Conservation (phyloP, 1,284 basidiomycete species). For the Inonotus hispidus region DNA sequence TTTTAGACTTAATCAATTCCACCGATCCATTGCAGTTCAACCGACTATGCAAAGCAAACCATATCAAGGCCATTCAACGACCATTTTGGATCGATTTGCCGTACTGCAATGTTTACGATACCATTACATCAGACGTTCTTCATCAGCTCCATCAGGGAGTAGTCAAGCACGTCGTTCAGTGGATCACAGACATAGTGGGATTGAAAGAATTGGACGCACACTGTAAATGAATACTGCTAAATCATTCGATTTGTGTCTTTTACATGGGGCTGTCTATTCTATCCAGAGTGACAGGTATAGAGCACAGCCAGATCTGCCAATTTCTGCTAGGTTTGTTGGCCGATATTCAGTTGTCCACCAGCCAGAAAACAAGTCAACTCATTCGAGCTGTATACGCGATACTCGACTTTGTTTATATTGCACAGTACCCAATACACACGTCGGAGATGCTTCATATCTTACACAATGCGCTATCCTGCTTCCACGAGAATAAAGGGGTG, state of each 20-base stretch:
- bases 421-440: slow-evolving; percentile 24
- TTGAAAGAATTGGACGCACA: slow-evolving; percentile 23
- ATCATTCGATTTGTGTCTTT: slow-evolving; percentile 24
- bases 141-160: slow-evolving; percentile 31
- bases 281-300: slow-evolving; percentile 22
- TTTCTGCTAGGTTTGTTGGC: slow-evolving; percentile 23
- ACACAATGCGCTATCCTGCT: slow-evolving; percentile 20
- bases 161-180: slow-evolving; percentile 26
- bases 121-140: slow-evolving; percentile 28
- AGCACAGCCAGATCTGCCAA: slow-evolving; percentile 24
- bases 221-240: slow-evolving; percentile 19
- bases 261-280: slow-evolving; percentile 24
- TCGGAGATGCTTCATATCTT: slow-evolving; percentile 22
- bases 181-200: slow-evolving; percentile 22
- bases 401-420: slow-evolving; percentile 28
- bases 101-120: slow-evolving; percentile 21
- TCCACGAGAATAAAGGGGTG: slow-evolving; percentile 25
- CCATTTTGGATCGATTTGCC: slow-evolving; percentile 24
- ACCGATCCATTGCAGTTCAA: background rate
- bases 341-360: background rate
- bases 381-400: slow-evolving; percentile 19
- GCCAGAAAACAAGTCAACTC: slow-evolving; percentile 10
- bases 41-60: background rate
- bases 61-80: background rate
- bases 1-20: background rate